Percentiles rank a stretch among this genome's conserved stretches.
Evolutionary conservation across 495 filamentous ascomycete species (phyloP).

Genomic region (Extremus antarcticus): DNA sequence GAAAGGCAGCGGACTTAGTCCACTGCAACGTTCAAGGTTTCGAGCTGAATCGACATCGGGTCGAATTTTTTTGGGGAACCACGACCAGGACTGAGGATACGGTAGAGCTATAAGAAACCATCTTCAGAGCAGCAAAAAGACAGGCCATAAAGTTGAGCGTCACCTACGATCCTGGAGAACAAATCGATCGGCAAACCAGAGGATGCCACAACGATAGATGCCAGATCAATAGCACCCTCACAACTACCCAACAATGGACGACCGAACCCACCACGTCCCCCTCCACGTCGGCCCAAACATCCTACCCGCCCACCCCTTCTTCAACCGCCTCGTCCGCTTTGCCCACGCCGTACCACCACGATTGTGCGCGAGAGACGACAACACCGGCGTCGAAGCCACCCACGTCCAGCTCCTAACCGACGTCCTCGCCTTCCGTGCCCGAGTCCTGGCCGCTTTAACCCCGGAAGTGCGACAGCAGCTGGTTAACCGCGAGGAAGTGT

Average conservation of each 20-base stretch:
- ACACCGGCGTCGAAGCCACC: conserved; percentile 16
- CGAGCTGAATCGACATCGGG: no score
- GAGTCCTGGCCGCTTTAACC: conserved; percentile 14
- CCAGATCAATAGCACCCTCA: background rate
- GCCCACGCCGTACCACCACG: conserved; percentile 19
- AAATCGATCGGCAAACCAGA: background rate
- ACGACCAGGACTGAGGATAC: no score
- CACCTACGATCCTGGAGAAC: background rate
- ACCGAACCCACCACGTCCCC: conserved; percentile 16
- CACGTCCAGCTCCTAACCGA: conserved; percentile 29
- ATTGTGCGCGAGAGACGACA: conserved; percentile 24
- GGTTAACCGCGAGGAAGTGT: conserved; percentile 32
- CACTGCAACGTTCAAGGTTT: no score
- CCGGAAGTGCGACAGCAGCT: conserved; percentile 16
- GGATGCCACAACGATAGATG: background rate
- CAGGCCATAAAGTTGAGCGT: background rate
- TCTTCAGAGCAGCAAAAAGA: background rate
- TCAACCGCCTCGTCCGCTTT: conserved; percentile 27
- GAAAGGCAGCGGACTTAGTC: no score
- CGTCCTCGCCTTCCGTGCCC: conserved; percentile 25
- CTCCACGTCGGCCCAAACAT: conserved; percentile 13
- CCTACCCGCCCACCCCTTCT: conserved; percentile 20
- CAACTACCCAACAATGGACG: conserved; percentile 4
- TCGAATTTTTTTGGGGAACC: no score
- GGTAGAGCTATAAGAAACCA: no score